Evolutionary conservation across 805 yeast species (phyloP).

Genomic region (Cyberlindnera misumaiensis): DNA sequence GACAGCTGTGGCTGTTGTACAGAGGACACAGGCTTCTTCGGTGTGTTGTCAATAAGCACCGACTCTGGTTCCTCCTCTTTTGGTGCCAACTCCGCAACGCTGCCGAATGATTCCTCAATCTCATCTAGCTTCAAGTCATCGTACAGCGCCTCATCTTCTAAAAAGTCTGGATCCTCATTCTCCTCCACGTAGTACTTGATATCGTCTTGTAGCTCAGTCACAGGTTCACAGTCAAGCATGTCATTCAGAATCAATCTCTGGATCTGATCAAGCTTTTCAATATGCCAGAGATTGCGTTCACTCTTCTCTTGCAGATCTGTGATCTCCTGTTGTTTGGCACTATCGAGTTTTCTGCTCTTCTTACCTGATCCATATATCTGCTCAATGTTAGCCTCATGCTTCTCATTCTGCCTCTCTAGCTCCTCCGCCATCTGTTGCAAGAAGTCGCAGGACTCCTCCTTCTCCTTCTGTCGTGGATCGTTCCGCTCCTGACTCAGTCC

Average conservation of each 20-base stretch:
- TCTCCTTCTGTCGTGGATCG: constrained; percentile 78
- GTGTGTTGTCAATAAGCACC: constrained; percentile 19
- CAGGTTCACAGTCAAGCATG: constrained; percentile 67
- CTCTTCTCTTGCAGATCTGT: constrained; percentile 55
- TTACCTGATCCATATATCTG: constrained; percentile 43
- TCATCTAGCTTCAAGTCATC: constrained; percentile 75
- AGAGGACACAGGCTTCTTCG: constrained; percentile 30
- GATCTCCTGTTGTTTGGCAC: constrained; percentile 47
- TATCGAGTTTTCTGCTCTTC: constrained; percentile 45
- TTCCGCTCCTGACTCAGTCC: constrained; percentile 70
- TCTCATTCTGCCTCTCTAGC: constrained; percentile 73
- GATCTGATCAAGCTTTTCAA: constrained; percentile 68
- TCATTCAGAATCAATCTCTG: constrained; percentile 75
- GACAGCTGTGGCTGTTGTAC: constrained; percentile 2
- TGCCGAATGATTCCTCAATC: constrained; percentile 45
- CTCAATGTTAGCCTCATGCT: constrained; percentile 66
- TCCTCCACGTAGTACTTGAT: constrained; percentile 90
- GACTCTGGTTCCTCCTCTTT: constrained; percentile 10
- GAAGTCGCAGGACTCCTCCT: constrained; percentile 64
- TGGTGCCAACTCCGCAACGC: constrained; percentile 34
- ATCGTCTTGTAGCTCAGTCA: constrained; percentile 78
- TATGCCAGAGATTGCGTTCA: constrained; percentile 76
- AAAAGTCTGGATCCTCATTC: constrained; percentile 87
- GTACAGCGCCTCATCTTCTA: constrained; percentile 89
- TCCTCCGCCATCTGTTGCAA: constrained; percentile 69